Base-by-base conservation (phyloP, 1,139 yeast species). In the Blastobotrys indianensis region DNA sequence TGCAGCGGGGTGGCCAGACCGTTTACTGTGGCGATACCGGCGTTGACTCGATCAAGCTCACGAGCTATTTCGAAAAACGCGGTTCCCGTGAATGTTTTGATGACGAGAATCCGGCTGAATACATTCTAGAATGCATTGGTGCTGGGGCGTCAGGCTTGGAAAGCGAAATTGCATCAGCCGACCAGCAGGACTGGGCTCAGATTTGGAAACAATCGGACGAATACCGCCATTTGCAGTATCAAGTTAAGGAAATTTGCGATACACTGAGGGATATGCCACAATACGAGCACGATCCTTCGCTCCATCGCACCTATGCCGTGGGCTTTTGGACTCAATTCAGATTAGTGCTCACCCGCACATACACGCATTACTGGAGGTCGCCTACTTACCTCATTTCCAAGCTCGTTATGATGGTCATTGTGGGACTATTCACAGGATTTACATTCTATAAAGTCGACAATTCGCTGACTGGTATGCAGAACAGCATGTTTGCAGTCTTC, bases 11-110 rank as follows among this genome's bases (percentile, higher is more conserved):
- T 53, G 94, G 94, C 47, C 69, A 74, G 57, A 82, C 90, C 2
- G 86, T 82, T 11, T 84, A 83, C 63, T 83, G 82, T 61, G 92
- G 92, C 44, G 86, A 82, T 45, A 72, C 84, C 56, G 94, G 94
- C 46, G 65, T 72, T 32, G 76, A 78, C 58, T 81, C 85, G 49
- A 61, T 63, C 40, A 70, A 75, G 2, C 69, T 83, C 63, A 75
- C 80, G 42, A 62, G 73, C 51, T 84, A 84, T 63, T 84, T 84
- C 59, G 90, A 82, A 58, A 60, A 64, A n/a, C 67, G 82, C 54
- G 90, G 90, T 33, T 79, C 86, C 23, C 60, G 59, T 32, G 75
- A 74, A 41, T 80, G 83, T 64, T 85, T 82, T 4, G 66, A 69
- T 11, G 73, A 73, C 41, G 86, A 83, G 5, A 82, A 82, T 56